Base-by-base conservation (phyloP, 768 basidiomycete species). In the Rhodotorula diobovata region DNA sequence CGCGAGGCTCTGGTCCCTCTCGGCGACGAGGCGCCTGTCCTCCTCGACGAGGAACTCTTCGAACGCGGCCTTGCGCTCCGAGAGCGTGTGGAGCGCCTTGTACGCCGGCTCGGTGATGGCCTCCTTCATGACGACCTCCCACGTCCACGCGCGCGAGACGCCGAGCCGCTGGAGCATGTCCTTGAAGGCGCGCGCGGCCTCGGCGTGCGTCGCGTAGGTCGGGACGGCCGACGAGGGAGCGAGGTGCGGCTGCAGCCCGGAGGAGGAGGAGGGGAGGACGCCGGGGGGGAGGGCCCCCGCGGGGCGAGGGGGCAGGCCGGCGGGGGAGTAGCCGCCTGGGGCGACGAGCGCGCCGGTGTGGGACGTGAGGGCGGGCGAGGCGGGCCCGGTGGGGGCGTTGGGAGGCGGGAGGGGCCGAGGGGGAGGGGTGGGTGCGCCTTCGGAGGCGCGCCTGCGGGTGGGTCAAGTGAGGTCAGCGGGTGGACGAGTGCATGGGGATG, bases 41-140 rank as follows among this genome's bases (percentile, higher is more conserved):
- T 93, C 83, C 63, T 84, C 85, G 65, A 86, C 86, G 63, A 88
- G 89, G 81, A 89, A 97, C 92, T 93, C 93, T 81, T 94, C 91
- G 86, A 91, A 99, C 66, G 89, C 87, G 65, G 87, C 83, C 82
- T 96, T 98, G 83, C 93, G 94, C 82, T 99, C 93, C 25, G 92
- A 92, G 59, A 97, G 84, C 56, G 90, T 92, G 79, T 90, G 90
- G 70, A 99, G 84, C 55, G 93, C 89, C 83, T 92, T 94, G 83
- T 97, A 99, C 74, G 96, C 81, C 55, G 96, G 95, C 83, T 98
- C 95, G 77, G 93, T 97, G 81, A 99, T 95, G 81, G 96, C 93
- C 77, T 91, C 90, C 79, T 94, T 86, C 91, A 98, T 96, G 63
- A 93, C 93, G 82, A 91, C 88, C 80, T 99, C 96, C 96, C 96